Evolutionary conservation across 768 basidiomycete species (phyloP), one percentile per base, ranked within the genome.

Genomic region (Tulasnella sp.): DNA sequence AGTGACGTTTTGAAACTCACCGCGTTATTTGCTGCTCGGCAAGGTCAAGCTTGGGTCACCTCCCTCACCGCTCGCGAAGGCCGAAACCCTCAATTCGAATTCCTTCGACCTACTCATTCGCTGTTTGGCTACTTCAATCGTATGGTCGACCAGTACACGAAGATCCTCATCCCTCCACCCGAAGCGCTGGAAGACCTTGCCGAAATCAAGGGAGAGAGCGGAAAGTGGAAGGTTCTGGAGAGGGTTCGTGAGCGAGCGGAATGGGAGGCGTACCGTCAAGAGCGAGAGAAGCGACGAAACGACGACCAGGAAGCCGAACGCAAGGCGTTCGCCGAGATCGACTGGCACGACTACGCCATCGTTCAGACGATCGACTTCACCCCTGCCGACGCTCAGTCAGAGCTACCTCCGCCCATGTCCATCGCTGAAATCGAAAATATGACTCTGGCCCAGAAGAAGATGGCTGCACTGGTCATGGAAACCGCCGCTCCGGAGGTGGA

Each of bases 341-440:
- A 99, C 85, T 99, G 98, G 98, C 96, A 99, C 84, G 98, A 99
- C 85, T 99, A 98, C 87, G 96, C 96, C 58, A 95, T 98, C 79
- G 98, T 98, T 8, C 96, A 98, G 85, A 98, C 96, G 28, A 96
- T 98, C 83, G 98, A 99, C 84, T 99, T 99, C 84, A 99, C 98
- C 22, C 91, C 92, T 46, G 94, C 94, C 11, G 98, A 99, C 85
- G 92, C 95, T 79, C 92, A 92, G 58, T 91, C 94, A 16, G 97
- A 99, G 84, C 89, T 99, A 37, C 98, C 97, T 16, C 92, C 95
- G n/a, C 98, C 98, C 0, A 98, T 98, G 93, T 96, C 91, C 83
- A 91, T 98, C 24, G 92, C 95, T 83, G 96, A 98, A 84, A 92
- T 99, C 16, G 95, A 97, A 87, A 96, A 91, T 84, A 98, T 98